Evolutionary conservation across 2,329 filamentous ascomycete genomes (phyloP), one percentile per base, ranked within the genome.

Genomic region (Tolypocladium nubicola): DNA sequence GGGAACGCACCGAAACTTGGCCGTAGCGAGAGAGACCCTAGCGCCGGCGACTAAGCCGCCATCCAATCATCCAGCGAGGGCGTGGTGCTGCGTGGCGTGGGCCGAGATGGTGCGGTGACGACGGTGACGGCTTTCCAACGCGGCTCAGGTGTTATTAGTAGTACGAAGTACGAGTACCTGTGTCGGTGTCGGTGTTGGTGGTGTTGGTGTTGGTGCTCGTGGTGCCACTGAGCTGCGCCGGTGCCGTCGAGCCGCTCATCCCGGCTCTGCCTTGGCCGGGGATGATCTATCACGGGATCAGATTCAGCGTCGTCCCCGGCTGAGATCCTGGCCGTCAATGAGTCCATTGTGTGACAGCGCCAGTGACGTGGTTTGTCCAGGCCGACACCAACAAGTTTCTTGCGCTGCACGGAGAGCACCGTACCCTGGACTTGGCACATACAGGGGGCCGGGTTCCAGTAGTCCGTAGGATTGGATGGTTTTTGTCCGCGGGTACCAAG

Each of bases 1-100:
- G 68, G 68, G 63, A 69, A 65, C 60, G 61, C 60, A 63, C 65
- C 62, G 56, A 65, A 62, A 59, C 58, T 59, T 66, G 61, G 61
- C 59, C 62, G 59, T 63, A 64, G 61, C 60, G 56, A 63, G 57
- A 58, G 60, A 57, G 62, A 61, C 60, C 59, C 59, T 62, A 56
- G 56, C 52, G 62, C 60, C 57, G 62, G 61, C 57, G 47, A 61
- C 59, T 56, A 10, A 57, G 58, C 52, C n/a, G 23, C 23, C 39
- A 11, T 41, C 45, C 55, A 53, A 57, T 47, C 56, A 54, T 23
- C 9, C 16, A 11, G 26, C 47, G 16, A 50, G 47, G 47, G 6
- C 4, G 8, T n/a, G 47, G 3, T 19, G 39, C 11, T 50, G 30
- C 10, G 47, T 50, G 47, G 47, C 19, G 30, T 11, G 47, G 30